A percentile compares a stretch with the other conserved stretches of the same genome.
phyloP scores from a whole-genome alignment of 192 early-diverging fungal genomes.

The Helicostylum pulchrum region DNA sequence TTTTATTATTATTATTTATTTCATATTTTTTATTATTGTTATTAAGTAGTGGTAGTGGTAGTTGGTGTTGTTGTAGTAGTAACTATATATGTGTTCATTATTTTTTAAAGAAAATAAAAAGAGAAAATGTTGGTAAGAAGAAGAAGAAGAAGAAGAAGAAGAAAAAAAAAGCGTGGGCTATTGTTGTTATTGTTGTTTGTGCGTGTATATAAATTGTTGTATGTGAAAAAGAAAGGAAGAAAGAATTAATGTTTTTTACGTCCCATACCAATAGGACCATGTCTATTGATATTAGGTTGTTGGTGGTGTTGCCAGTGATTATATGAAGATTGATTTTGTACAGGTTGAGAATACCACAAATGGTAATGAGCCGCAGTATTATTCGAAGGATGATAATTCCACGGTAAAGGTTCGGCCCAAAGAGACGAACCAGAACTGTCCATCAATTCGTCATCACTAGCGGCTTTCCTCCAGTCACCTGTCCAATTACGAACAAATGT shows the following conservation, averaged over 20 bases:
- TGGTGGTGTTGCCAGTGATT: neutral
- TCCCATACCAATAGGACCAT: neutral
- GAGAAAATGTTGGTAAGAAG: neutral
- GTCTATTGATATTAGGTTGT: neutral
- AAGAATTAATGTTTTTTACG: neutral
- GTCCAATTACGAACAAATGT: conserved; percentile 38
- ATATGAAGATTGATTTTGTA: conserved; percentile 2
- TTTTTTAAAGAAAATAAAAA: too few species aligned
- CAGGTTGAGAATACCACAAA: conserved; percentile 2
- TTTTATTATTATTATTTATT: too few species aligned
- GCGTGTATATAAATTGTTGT: too few species aligned
- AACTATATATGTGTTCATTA: too few species aligned
- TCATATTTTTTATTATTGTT: neutral
- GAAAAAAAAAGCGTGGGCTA: too few species aligned
- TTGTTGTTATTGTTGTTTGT: too few species aligned
- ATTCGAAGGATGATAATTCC: conserved; percentile 8
- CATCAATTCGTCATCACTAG: neutral
- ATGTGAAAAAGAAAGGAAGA: neutral
- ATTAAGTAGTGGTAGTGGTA: neutral
- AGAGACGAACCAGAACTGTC: neutral
- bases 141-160: too few species aligned
- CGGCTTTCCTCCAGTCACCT: conserved; percentile 23
- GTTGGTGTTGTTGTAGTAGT: too few species aligned
- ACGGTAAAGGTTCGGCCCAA: conserved; percentile 22
- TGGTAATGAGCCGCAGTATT: neutral